Conservation (phyloP, 306 rosid genomes). For the Leucaena leucocephala region DNA sequence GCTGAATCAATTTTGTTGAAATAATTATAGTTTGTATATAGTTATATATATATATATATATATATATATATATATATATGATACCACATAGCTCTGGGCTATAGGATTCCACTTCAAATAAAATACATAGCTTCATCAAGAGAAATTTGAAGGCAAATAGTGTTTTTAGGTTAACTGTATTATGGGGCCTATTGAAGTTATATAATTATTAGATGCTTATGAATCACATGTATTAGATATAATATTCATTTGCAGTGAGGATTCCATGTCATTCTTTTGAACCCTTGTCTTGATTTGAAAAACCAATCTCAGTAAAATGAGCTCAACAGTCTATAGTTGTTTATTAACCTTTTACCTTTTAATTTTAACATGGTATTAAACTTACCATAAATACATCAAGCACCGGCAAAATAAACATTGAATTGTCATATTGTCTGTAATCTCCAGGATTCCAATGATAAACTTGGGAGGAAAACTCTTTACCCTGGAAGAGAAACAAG, state of each 20-base stretch:
- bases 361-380: not conserved
- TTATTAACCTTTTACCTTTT: not conserved
- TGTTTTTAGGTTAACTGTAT: not conserved
- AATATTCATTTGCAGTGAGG: not conserved
- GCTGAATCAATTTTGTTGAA: conserved; percentile 4
- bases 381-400: not conserved
- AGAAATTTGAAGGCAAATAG: not conserved
- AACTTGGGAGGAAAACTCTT: conserved; percentile 46
- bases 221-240: conserved; percentile 4
- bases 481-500: conserved; percentile 39
- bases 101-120: not conserved
- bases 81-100: conserved; percentile 2
- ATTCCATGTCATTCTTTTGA: not conserved
- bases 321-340: not conserved
- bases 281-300: conserved; percentile 11
- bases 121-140: not conserved
- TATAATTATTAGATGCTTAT: not conserved
- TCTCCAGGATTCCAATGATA: conserved; percentile 45
- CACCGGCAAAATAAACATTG: conserved; percentile 10
- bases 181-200: no score
- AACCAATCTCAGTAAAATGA: not conserved
- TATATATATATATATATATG: not conserved
- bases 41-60: no score
- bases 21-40: not conserved
- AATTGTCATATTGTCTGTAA: conserved; percentile 32